Evolutionary conservation across 2,329 filamentous ascomycete genomes (phyloP).

Genomic region (Ambrosiella xylebori): DNA sequence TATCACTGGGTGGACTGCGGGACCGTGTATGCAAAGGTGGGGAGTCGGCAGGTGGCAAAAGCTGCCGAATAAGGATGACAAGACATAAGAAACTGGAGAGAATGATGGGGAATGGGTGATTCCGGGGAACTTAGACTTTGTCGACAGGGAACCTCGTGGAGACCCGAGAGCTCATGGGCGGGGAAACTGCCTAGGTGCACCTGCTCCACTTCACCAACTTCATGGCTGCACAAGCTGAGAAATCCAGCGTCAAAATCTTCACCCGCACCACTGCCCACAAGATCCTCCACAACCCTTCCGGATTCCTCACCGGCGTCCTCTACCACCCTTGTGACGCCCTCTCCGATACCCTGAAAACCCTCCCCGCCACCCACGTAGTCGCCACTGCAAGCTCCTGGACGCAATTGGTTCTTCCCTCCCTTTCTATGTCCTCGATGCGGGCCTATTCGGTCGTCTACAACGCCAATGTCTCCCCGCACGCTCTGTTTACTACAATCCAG

Average conservation of each 20-base stretch:
- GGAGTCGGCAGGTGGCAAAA: neutral
- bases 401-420: constrained; percentile 35
- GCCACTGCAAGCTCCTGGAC: constrained; percentile 48
- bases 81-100: constrained; percentile 28
- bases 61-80: constrained; percentile 40
- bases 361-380: constrained; percentile 36
- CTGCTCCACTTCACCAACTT: constrained; percentile 77
- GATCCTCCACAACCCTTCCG: constrained; percentile 10
- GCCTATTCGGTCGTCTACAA: constrained; percentile 51
- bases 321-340: constrained; percentile 33
- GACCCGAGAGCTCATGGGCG: constrained; percentile 68
- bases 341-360: constrained; percentile 17
- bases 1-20: constrained; percentile 69
- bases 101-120: constrained; percentile 35
- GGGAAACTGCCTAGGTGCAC: constrained; percentile 82
- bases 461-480: constrained; percentile 51
- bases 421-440: constrained; percentile 39
- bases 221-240: constrained; percentile 59
- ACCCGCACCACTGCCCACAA: constrained; percentile 48
- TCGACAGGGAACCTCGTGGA: constrained; percentile 50
- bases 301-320: constrained; percentile 41
- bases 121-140: constrained; percentile 71
- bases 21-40: constrained; percentile 26
- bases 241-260: constrained; percentile 50
- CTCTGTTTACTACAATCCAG: constrained; percentile 72